Conservation (phyloP, 1,284 basidiomycete species). For the Austropuccinia psidii region DNA sequence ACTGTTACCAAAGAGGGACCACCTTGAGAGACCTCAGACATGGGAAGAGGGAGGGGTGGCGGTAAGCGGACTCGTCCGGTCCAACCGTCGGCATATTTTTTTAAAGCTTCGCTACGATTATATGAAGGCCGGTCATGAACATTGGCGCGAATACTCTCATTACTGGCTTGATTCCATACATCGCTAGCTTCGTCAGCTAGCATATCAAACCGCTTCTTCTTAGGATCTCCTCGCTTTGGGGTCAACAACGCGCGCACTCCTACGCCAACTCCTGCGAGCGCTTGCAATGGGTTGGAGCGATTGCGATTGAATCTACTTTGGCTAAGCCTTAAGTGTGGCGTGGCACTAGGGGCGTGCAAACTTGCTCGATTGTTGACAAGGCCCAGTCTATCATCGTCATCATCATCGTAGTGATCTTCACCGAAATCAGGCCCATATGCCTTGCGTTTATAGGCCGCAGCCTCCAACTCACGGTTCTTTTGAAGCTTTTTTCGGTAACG, state of each 20-base stretch:
- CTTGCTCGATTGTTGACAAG: slow-evolving; percentile 14
- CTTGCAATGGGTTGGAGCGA: not conserved
- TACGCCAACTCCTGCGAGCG: slow-evolving; percentile 9
- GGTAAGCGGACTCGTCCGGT: slow-evolving; percentile 19
- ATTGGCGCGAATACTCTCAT: not conserved
- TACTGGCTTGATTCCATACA: slow-evolving; percentile 9
- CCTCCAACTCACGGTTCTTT: not conserved
- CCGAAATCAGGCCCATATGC: slow-evolving; percentile 26
- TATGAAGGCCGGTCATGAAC: not conserved
- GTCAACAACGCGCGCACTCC: slow-evolving; percentile 13
- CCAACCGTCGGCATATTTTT: slow-evolving; percentile 13
- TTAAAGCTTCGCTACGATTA: not conserved
- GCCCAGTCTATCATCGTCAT: slow-evolving; percentile 1
- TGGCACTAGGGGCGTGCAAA: slow-evolving; percentile 10
- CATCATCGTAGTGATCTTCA: not conserved
- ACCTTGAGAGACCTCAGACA: not conserved
- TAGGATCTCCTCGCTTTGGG: not conserved
- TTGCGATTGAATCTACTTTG: not conserved
- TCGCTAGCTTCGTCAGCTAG: slow-evolving; percentile 34
- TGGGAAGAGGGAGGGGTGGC: not conserved
- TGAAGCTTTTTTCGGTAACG: slow-evolving; percentile 20
- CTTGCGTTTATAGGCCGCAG: slow-evolving; percentile 11
- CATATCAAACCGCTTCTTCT: slow-evolving; percentile 35
- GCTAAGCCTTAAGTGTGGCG: not conserved
- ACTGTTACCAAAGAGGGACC: slow-evolving; percentile 19